Evolutionary conservation across 805 yeast genomes (phyloP).

Genomic region (Priceomyces castillae): DNA sequence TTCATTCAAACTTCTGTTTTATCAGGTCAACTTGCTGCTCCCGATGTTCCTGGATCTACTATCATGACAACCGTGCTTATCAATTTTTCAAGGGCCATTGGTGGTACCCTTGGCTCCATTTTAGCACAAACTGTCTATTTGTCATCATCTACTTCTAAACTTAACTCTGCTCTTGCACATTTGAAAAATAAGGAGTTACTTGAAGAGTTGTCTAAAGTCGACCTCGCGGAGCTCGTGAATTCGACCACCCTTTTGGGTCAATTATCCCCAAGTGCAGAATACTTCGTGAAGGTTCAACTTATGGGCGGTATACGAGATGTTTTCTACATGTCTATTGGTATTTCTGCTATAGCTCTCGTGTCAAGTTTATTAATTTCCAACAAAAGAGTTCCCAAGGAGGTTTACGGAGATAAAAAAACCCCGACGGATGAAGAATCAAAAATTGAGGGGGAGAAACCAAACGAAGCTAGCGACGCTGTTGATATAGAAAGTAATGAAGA

Average conservation of each 20-base stretch:
- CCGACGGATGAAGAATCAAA: neutral
- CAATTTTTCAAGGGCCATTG: constrained; percentile 44
- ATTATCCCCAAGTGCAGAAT: constrained; percentile 21
- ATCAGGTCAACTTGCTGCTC: constrained; percentile 48
- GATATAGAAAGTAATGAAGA: too few species aligned
- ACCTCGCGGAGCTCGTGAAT: constrained; percentile 13
- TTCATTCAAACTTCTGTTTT: constrained; percentile 46
- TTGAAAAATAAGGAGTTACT: constrained; percentile 13
- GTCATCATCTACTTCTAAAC: constrained; percentile 17
- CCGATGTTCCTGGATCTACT: constrained; percentile 49
- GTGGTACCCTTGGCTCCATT: constrained; percentile 44
- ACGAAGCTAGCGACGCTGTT: too few species aligned
- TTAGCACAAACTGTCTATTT: constrained; percentile 43
- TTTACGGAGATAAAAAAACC: neutral
- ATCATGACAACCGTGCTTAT: constrained; percentile 47
- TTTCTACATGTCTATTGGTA: constrained; percentile 41
- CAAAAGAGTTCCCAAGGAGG: constrained; percentile 8
- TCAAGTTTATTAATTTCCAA: constrained; percentile 8
- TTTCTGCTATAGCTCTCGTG: constrained; percentile 21
- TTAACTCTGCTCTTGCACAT: constrained; percentile 5
- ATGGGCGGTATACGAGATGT: constrained; percentile 41
- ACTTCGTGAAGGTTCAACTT: constrained; percentile 23
- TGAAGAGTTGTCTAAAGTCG: constrained; percentile 16
- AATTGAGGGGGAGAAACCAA: too few species aligned
- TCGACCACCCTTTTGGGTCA: constrained; percentile 13